Evolutionary conservation across 495 filamentous ascomycete genomes (phyloP).

Genomic region (Aspergillus homomorphus): DNA sequence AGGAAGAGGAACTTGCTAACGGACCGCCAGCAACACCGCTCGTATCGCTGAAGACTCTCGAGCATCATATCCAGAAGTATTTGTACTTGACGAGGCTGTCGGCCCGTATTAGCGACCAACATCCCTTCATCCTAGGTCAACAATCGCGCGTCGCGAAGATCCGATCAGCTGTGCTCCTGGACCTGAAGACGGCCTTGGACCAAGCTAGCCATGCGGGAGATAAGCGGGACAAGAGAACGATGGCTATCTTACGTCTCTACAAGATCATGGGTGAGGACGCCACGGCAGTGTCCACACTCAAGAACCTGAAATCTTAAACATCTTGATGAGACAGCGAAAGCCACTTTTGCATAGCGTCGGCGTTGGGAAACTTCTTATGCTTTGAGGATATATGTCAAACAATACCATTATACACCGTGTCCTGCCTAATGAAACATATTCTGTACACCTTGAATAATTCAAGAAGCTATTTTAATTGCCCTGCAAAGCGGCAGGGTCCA

Average conservation of each 20-base stretch:
- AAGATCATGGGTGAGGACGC: constrained; percentile 68
- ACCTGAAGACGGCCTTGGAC: constrained; percentile 75
- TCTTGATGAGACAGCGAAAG: not conserved
- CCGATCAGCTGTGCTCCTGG: constrained; percentile 76
- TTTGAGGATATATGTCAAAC: constrained; percentile 38
- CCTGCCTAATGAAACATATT: constrained; percentile 48
- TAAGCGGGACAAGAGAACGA: constrained; percentile 53
- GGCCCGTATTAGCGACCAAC: constrained; percentile 50
- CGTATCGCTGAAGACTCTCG: constrained; percentile 51
- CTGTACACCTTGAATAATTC: constrained; percentile 38
- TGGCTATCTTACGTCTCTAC: constrained; percentile 74
- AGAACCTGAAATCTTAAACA: constrained; percentile 55
- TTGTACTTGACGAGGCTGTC: constrained; percentile 51
- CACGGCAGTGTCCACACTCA: constrained; percentile 63
- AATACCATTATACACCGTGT: constrained; percentile 52
- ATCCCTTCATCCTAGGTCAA: constrained; percentile 64
- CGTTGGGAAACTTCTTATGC: constrained; percentile 29
- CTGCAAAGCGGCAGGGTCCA: constrained; percentile 42
- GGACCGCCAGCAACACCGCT: constrained; percentile 33
- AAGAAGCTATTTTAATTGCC: constrained; percentile 43
- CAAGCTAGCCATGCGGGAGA: constrained; percentile 58
- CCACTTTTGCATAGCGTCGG: constrained; percentile 44
- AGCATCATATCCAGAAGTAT: constrained; percentile 57
- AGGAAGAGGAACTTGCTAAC: constrained; percentile 46
- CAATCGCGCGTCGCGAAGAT: constrained; percentile 55